Evolutionary conservation across 768 basidiomycete genomes (phyloP).

Genomic region (Clitopilus passeckerianus): DNA sequence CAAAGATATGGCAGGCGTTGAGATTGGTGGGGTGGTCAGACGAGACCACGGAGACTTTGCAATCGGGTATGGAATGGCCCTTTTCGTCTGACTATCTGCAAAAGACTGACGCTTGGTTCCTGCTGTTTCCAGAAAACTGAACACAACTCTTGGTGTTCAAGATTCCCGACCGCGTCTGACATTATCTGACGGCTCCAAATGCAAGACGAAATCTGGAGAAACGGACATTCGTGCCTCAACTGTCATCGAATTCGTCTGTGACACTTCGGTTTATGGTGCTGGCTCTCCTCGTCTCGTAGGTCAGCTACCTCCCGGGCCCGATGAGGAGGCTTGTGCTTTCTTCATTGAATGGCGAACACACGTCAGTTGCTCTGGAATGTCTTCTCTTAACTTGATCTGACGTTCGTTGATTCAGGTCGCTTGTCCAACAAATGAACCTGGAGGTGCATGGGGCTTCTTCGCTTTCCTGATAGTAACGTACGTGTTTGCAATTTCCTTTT

Average conservation of each 20-base stretch:
- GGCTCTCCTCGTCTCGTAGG: slow-evolving; percentile 56
- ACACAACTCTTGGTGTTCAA: slow-evolving; percentile 56
- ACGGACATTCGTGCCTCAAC: slow-evolving; percentile 50
- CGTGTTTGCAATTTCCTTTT: slow-evolving; percentile 19
- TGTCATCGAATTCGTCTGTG: slow-evolving; percentile 75
- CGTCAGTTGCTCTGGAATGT: slow-evolving; percentile 33
- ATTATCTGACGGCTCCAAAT: slow-evolving; percentile 60
- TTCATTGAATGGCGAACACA: slow-evolving; percentile 83
- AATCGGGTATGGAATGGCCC: slow-evolving; percentile 48
- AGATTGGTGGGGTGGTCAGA: slow-evolving; percentile 61
- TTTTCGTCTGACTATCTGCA: not conserved
- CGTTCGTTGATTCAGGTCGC: slow-evolving; percentile 42
- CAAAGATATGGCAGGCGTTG: slow-evolving; percentile 41
- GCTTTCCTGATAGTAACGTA: slow-evolving; percentile 57
- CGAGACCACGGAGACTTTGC: slow-evolving; percentile 64
- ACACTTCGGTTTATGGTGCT: slow-evolving; percentile 50
- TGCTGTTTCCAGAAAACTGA: slow-evolving; percentile 38
- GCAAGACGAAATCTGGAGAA: slow-evolving; percentile 36
- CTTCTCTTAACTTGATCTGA: not conserved
- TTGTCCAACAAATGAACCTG: slow-evolving; percentile 61
- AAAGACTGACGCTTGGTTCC: not conserved
- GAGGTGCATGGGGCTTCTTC: slow-evolving; percentile 46
- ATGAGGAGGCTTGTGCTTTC: slow-evolving; percentile 68
- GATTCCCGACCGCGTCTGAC: slow-evolving; percentile 50
- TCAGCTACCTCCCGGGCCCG: slow-evolving; percentile 61